Evolutionary conservation across 2,329 filamentous ascomycete genomes (phyloP), one percentile per base, ranked within the genome.

Genomic region (Sporothrix luriei): DNA sequence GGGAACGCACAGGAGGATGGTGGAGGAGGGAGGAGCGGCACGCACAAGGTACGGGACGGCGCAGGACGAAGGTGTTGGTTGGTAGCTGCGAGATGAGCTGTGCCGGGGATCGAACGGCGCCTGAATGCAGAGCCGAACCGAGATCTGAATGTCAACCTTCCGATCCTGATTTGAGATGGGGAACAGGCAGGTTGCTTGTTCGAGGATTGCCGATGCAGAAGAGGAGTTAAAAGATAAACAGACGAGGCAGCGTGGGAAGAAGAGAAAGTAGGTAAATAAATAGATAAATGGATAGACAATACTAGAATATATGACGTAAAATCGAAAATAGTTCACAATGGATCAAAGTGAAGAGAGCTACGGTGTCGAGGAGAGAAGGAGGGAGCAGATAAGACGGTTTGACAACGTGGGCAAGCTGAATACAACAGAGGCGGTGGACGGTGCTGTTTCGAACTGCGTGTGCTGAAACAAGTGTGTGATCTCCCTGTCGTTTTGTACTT

Each of bases 391-490:
- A 43, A 21, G 11, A 16, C 59, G 40, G 11, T 3, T 43, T 43
- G n/a, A 66, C 29, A n/a, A 57, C 51, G n/a, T 4, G 13, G 24
- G 40, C 7, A 29, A 66, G 26, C n/a, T 21, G 46, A 26, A 16
- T 7, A n/a, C 16, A 51, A 54, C 33, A 62, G 38, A 62, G 55
- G 38, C 57, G 26, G 57, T 24, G 38, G n/a, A 43, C 14, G 67
- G 26, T 54, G 46, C 38, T 43, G 67, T 68, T 68, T 68, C 67
- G 67, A 68, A 68, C 40, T 4, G 46, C 33, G 46, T 29, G 29
- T 55, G 55, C 67, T 68, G 67, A 68, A 68, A 68, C 67, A 62
- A 26, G 21, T 43, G 66, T 68, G 46, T 62, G 67, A 62, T 68
- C 46, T 62, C 55, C 55, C 67, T 40, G 40, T 49, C 29, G n/a